phyloP scores from a whole-genome alignment of 148 eudicot species.

The Pharnaceum exiguum region DNA sequence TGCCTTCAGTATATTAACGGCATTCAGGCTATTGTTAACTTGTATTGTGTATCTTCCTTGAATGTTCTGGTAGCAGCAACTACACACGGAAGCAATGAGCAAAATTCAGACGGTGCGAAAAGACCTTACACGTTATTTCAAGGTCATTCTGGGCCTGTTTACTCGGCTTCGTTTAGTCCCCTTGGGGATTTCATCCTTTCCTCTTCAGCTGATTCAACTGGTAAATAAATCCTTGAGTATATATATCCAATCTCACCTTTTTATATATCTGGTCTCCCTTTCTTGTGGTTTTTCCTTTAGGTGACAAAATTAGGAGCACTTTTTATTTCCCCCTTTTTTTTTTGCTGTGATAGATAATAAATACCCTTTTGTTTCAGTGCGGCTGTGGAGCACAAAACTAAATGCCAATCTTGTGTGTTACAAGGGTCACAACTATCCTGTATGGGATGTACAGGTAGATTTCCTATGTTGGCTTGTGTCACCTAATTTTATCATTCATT shows the following conservation, averaged over 20 bases:
- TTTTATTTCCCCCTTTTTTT: too few species aligned
- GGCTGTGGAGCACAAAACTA: slow-evolving; percentile 90
- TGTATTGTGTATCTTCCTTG: background rate
- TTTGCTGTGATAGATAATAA: too few species aligned
- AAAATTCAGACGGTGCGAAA: slow-evolving; percentile 42
- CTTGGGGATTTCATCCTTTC: slow-evolving; percentile 90
- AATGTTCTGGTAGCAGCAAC: slow-evolving; percentile 32
- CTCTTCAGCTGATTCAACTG: slow-evolving; percentile 94
- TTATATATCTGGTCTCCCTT: background rate
- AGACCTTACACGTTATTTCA: slow-evolving; percentile 76
- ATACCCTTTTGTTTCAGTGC: slow-evolving; percentile 54
- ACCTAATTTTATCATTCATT: background rate
- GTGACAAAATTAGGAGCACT: too few species aligned
- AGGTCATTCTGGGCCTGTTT: slow-evolving; percentile 97
- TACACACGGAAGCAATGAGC: slow-evolving; percentile 51
- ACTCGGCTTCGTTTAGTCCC: slow-evolving; percentile 85
- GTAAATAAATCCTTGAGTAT: slow-evolving; percentile 26
- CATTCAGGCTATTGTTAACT: background rate
- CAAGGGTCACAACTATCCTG: slow-evolving; percentile 99
- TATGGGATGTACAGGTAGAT: slow-evolving; percentile 97
- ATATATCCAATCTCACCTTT: background rate
- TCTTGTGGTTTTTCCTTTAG: background rate
- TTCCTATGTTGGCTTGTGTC: background rate
- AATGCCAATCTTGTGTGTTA: slow-evolving; percentile 98
- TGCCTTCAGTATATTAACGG: background rate